A percentile compares a stretch with the other conserved stretches of the same genome.
Conservation (phyloP, 2,329 filamentous ascomycete species). For the Cercospora sp. region DNA sequence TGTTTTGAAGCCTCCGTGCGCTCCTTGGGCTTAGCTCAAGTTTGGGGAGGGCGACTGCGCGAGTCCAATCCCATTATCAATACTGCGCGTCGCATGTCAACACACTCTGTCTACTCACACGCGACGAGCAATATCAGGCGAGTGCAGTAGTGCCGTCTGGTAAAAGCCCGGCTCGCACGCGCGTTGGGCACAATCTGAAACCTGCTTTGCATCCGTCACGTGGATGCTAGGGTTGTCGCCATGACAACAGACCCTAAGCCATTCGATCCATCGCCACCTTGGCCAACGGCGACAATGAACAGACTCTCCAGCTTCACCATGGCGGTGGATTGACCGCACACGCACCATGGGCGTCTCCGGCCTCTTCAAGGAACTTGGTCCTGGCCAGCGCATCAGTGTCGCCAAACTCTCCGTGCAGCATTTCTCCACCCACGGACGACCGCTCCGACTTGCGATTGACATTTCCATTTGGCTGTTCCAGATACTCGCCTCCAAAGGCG, state of each 20-base stretch:
- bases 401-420: constrained; percentile 79
- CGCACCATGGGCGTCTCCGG: constrained; percentile 49
- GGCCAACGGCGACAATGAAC: background rate
- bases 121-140: background rate
- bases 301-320: background rate
- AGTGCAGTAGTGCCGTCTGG: constrained; percentile 5
- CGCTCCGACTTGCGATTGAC: constrained; percentile 85
- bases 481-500: constrained; percentile 78
- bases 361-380: constrained; percentile 85
- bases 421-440: constrained; percentile 67
- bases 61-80: background rate
- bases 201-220: background rate
- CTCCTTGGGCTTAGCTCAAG: background rate
- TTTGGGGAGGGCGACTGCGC: background rate
- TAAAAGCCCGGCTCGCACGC: constrained; percentile 5
- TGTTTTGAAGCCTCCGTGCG: constrained; percentile 4
- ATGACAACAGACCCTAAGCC: background rate
- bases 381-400: constrained; percentile 75
- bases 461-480: constrained; percentile 98
- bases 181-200: constrained; percentile 12
- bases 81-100: constrained; percentile 8
- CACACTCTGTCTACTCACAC: background rate
- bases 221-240: constrained; percentile 1
- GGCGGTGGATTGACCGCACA: background rate
- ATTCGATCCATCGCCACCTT: background rate